Conservation (phyloP, 2,329 filamentous ascomycete genomes). For the Exophiala sp. region DNA sequence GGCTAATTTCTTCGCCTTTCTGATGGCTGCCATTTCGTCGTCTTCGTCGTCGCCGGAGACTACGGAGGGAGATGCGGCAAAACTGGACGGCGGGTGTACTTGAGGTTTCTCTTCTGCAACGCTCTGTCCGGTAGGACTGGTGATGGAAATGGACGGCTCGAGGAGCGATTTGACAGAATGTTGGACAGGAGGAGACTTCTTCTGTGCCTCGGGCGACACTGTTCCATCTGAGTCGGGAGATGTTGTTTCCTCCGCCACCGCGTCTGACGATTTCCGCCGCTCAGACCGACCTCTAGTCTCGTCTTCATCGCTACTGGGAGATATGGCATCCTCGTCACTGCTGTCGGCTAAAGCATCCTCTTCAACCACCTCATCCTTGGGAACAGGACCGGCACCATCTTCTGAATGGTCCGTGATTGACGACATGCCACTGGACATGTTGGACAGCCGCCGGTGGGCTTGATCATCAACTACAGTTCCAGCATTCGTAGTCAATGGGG, state of each 20-base stretch:
- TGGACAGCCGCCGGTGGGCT: constrained; percentile 20
- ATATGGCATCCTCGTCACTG: constrained; percentile 34
- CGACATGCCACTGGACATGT: constrained; percentile 33
- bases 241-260: constrained; percentile 33
- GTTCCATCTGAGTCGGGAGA: constrained; percentile 13
- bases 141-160: constrained; percentile 31
- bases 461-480: constrained; percentile 18
- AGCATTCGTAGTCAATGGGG: constrained; percentile 7
- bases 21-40: constrained; percentile 77
- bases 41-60: constrained; percentile 43
- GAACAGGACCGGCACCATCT: constrained; percentile 47
- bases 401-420: constrained; percentile 35
- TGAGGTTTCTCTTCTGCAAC: constrained; percentile 36
- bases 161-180: constrained; percentile 26
- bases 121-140: constrained; percentile 23
- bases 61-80: constrained; percentile 10
- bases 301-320: constrained; percentile 30
- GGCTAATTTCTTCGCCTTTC: constrained; percentile 75
- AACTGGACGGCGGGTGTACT: constrained; percentile 34
- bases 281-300: constrained; percentile 34
- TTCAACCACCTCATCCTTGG: constrained; percentile 69
- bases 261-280: constrained; percentile 37
- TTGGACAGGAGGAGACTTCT: constrained; percentile 12
- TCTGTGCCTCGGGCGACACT: constrained; percentile 11
- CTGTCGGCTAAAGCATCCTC: constrained; percentile 39